phyloP scores from a whole-genome alignment of 805 yeast genomes.

The Monosporozyma servazzii region DNA sequence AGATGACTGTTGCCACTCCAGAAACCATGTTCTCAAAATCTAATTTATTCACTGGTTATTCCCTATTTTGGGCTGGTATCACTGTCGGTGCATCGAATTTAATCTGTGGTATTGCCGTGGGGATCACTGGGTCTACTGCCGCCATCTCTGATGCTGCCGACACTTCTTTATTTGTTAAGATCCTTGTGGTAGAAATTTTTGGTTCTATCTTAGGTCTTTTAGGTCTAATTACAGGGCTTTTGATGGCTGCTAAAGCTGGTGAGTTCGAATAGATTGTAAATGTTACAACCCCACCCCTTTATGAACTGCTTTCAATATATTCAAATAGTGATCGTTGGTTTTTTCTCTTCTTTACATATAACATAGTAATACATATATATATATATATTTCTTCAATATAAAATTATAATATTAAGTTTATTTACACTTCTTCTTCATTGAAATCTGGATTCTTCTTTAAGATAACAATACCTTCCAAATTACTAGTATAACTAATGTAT shows the following conservation, averaged over 20 bases:
- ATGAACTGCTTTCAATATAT: not conserved
- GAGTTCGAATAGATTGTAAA: constrained; percentile 52
- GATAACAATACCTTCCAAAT: constrained; percentile 89
- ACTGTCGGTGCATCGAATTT: constrained; percentile 91
- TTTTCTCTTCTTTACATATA: not conserved
- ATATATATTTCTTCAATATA: not conserved
- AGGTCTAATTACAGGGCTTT: constrained; percentile 91
- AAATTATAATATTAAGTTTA: not conserved
- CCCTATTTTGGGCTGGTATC: constrained; percentile 95
- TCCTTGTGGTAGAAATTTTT: constrained; percentile 92
- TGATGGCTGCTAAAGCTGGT: constrained; percentile 92
- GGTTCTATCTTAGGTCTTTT: constrained; percentile 93
- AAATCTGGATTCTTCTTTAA: constrained; percentile 84
- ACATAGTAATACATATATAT: not conserved
- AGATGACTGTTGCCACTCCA: constrained; percentile 60
- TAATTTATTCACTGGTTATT: constrained; percentile 88
- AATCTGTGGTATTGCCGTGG: constrained; percentile 95
- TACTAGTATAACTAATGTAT: constrained; percentile 69
- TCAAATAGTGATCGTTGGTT: no score
- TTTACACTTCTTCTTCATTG: constrained; percentile 44
- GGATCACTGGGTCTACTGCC: constrained; percentile 97
- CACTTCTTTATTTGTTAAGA: constrained; percentile 87
- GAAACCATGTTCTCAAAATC: constrained; percentile 61
- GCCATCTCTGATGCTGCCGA: constrained; percentile 98
- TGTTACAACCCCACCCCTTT: not conserved